These are phyloP conservation scores for Candida palmyrensis DNA, from an alignment of 805 yeast species.

Conservation along the genomic window DNA sequence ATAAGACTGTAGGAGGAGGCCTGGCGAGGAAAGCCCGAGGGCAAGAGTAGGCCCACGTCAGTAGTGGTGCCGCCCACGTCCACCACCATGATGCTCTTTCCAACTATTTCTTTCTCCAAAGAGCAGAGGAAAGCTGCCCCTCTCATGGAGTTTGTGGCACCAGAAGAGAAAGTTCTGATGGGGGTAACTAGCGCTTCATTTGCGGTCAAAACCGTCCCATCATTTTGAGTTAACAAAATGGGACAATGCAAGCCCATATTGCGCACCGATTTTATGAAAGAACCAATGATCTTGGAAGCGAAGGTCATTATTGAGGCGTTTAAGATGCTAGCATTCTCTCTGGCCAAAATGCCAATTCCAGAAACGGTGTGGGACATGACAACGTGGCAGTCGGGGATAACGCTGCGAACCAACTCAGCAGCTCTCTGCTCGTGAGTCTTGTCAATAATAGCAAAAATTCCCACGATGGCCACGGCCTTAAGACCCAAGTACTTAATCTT, in stretches of 20 bases:
- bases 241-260: constrained; percentile 32
- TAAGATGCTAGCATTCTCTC: constrained; percentile 44
- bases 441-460: constrained; percentile 37
- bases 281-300: constrained; percentile 35
- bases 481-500: constrained; percentile 28
- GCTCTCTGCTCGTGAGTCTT: constrained; percentile 33
- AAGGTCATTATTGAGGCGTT: constrained; percentile 41
- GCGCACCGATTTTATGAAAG: constrained; percentile 35
- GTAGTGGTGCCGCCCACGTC: constrained; percentile 51
- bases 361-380: constrained; percentile 38
- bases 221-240: constrained; percentile 41
- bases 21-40: constrained; percentile 45
- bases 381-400: constrained; percentile 16
- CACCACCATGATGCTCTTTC: constrained; percentile 17
- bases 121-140: constrained; percentile 41
- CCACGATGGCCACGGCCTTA: constrained; percentile 34
- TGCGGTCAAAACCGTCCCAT: constrained; percentile 41
- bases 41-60: constrained; percentile 43
- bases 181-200: constrained; percentile 35
- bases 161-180: constrained; percentile 45
- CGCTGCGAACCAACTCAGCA: constrained; percentile 22
- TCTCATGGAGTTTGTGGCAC: constrained; percentile 45
- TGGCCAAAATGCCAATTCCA: constrained; percentile 40
- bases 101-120: constrained; percentile 4
- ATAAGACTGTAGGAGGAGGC: constrained; percentile 37